phyloP scores from a whole-genome alignment of 2,329 filamentous ascomycete genomes.

The Pyrenophora seminiperda region DNA sequence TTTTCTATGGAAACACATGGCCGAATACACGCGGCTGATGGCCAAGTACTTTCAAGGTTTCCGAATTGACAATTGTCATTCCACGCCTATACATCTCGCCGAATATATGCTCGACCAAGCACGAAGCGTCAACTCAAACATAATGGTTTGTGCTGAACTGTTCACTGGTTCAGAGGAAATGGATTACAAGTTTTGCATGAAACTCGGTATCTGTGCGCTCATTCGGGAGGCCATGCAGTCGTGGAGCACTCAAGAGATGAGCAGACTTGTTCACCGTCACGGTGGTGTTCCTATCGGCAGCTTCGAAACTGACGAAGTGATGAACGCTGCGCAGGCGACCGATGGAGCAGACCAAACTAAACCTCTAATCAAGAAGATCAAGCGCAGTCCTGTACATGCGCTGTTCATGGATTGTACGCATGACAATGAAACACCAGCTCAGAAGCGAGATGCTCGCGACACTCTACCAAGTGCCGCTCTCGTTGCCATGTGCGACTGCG shows the following conservation, averaged over 20 bases:
- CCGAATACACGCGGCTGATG: conserved; percentile 85
- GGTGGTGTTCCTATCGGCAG: conserved; percentile 94
- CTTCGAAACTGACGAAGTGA: conserved; percentile 90
- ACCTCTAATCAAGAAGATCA: conserved; percentile 74
- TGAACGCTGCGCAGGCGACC: conserved; percentile 60
- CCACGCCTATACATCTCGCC: conserved; percentile 90
- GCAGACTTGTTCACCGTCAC: conserved; percentile 88
- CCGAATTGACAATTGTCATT: conserved; percentile 97
- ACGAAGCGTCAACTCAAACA: conserved; percentile 80
- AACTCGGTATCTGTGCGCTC: conserved; percentile 85
- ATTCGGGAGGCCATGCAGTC: conserved; percentile 99
- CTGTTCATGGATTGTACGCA: conserved; percentile 99
- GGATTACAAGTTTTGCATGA: conserved; percentile 94
- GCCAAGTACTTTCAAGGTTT: conserved; percentile 95
- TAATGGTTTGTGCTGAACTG: conserved; percentile 92
- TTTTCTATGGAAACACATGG: conserved; percentile 96
- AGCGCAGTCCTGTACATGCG: conserved; percentile 86
- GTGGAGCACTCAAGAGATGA: conserved; percentile 93
- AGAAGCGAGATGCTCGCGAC: conserved; percentile 92
- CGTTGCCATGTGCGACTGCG: conserved; percentile 93
- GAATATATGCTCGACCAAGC: conserved; percentile 95
- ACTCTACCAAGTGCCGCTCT: conserved; percentile 92
- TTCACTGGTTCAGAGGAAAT: conserved; percentile 96
- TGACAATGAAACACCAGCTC: conserved; percentile 94
- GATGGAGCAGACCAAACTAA: conserved; percentile 31